Conservation (phyloP, 192 early-diverging fungal genomes). For the Linnemannia hyalina region DNA sequence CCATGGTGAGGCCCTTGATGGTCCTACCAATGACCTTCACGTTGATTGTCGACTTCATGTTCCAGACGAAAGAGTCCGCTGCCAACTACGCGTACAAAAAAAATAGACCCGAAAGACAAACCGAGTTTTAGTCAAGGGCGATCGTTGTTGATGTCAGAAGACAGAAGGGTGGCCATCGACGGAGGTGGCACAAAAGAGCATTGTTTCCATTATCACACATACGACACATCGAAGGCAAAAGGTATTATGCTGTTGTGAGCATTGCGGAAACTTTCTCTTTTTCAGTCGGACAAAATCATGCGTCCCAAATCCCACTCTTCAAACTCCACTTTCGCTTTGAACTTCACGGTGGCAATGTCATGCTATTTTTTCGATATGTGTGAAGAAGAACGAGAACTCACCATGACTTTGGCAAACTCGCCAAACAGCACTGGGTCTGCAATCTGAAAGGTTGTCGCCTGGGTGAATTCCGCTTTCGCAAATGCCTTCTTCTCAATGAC, state of each 20-base stretch:
- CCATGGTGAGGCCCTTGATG: constrained; percentile 34
- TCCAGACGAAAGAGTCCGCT: constrained; percentile 35
- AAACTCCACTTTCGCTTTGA: too few relatives aligned
- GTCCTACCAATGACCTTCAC: constrained; percentile 37
- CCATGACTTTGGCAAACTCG: constrained; percentile 54
- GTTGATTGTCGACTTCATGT: constrained; percentile 23
- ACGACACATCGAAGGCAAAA: neutral
- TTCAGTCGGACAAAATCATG: too few relatives aligned
- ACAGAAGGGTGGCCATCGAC: too few relatives aligned
- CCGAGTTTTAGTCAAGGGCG: neutral
- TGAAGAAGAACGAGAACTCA: neutral
- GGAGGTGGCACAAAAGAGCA: neutral
- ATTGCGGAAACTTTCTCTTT: neutral
- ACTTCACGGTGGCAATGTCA: too few relatives aligned
- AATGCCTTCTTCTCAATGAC: constrained; percentile 33
- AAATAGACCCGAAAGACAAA: neutral
- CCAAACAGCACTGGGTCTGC: constrained; percentile 44
- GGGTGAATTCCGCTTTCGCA: constrained; percentile 27
- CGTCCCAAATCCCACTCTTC: too few relatives aligned
- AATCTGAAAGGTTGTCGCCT: constrained; percentile 38
- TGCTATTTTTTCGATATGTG: too few relatives aligned
- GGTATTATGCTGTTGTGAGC: neutral
- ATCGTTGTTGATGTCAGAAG: neutral
- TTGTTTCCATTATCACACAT: neutral
- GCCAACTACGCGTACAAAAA: constrained; percentile 12